A percentile compares a stretch with the other conserved stretches of the same genome.
These are phyloP conservation scores for Pyricularia grisea DNA, from an alignment of 2,329 filamentous ascomycete genomes.

Conservation along the genomic window DNA sequence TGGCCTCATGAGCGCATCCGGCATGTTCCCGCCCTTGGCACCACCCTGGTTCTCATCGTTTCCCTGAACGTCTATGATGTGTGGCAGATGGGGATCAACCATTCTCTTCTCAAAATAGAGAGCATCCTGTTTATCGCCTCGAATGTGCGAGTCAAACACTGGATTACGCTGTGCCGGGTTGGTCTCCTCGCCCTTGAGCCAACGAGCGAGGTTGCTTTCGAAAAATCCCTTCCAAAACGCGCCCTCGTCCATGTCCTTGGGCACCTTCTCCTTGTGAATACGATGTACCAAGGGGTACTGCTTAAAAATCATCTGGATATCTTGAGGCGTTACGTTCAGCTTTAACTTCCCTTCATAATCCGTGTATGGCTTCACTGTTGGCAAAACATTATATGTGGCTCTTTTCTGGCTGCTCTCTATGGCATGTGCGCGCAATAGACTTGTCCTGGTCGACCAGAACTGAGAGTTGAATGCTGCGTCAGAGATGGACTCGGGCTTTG, in stretches of 20 bases:
- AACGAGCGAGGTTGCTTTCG: constrained; percentile 80
- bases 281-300: constrained; percentile 87
- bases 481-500: constrained; percentile 77
- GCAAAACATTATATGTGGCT: constrained; percentile 88
- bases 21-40: constrained; percentile 69
- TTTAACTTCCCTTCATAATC: constrained; percentile 56
- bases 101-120: constrained; percentile 39
- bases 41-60: constrained; percentile 95
- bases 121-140: constrained; percentile 53
- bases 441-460: constrained; percentile 88
- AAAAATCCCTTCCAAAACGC: constrained; percentile 97
- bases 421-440: constrained; percentile 78
- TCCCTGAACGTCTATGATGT: constrained; percentile 84
- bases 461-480: constrained; percentile 77
- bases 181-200: constrained; percentile 81
- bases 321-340: constrained; percentile 74
- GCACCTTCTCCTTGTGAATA: constrained; percentile 90
- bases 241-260: constrained; percentile 45
- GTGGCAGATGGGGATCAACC: constrained; percentile 61
- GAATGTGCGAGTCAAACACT: constrained; percentile 73
- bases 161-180: constrained; percentile 70
- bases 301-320: constrained; percentile 84
- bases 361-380: constrained; percentile 74
- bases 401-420: constrained; percentile 81
- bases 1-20: constrained; percentile 84